Percentiles rank a stretch among this genome's conserved stretches.
Evolutionary conservation across 2,329 filamentous ascomycete genomes (phyloP).

Genomic region (Monosporascus cannonballus): DNA sequence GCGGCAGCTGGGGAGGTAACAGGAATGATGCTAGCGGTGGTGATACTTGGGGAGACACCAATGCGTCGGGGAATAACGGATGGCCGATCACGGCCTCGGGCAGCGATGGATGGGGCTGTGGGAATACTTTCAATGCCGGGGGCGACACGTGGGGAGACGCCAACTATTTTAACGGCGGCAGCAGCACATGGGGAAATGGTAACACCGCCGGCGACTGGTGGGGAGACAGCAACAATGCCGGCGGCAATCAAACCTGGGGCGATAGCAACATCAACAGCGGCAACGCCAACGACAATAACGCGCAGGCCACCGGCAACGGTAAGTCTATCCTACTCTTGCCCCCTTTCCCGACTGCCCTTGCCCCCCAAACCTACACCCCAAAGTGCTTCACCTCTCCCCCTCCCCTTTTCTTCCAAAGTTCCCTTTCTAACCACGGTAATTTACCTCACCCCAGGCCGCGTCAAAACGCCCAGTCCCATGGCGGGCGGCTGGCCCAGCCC

Average conservation of each 20-base stretch:
- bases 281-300: neutral
- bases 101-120: neutral
- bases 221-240: slow-evolving; percentile 1
- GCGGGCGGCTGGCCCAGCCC: neutral
- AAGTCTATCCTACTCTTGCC: neutral
- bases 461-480: neutral
- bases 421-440: neutral
- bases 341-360: neutral
- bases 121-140: neutral
- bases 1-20: slow-evolving; percentile 2
- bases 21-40: neutral
- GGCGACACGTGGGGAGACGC: slow-evolving; percentile 2
- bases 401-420: neutral
- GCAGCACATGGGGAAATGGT: neutral
- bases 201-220: slow-evolving; percentile 3
- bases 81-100: neutral
- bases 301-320: neutral
- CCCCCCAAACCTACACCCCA: too few species aligned
- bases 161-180: neutral
- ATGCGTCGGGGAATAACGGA: neutral
- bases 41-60: neutral
- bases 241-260: slow-evolving; percentile 2
- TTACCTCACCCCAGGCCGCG: neutral
- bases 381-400: neutral
- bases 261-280: neutral